These are phyloP conservation scores for Mayamaea pseudoterrestris DNA, from an alignment of 108 stramenopile genomes.

Conservation along the genomic window DNA sequence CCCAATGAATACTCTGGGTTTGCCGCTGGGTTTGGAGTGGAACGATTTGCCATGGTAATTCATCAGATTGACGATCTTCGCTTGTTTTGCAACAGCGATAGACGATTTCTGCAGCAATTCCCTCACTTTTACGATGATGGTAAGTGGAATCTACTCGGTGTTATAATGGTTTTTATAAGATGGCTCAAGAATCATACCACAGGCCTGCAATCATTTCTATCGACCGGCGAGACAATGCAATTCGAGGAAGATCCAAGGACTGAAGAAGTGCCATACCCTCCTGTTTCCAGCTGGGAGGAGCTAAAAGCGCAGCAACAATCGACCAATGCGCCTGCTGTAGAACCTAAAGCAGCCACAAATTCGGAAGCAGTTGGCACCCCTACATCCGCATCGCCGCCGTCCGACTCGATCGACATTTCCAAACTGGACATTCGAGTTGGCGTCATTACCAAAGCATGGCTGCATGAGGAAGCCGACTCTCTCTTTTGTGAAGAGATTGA, in stretches of 20 bases:
- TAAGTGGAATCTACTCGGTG: slow-evolving; percentile 6
- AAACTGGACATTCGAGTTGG: slow-evolving; percentile 77
- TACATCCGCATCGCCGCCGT: neutral
- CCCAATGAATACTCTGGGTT: slow-evolving; percentile 65
- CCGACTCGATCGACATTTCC: slow-evolving; percentile 37
- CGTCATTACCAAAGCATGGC: slow-evolving; percentile 72
- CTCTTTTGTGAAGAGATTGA: slow-evolving; percentile 93
- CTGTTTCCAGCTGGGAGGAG: no score
- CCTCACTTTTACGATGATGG: slow-evolving; percentile 24
- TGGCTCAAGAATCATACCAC: neutral
- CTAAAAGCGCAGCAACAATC: no score
- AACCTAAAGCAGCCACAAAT: no score
- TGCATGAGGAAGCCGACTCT: slow-evolving; percentile 82
- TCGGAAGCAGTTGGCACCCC: no score
- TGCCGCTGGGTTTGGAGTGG: slow-evolving; percentile 94
- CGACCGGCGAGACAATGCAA: neutral
- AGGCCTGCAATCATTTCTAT: neutral
- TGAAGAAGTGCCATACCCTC: no score
- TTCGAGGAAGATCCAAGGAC: no score
- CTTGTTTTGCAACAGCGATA: slow-evolving; percentile 84
- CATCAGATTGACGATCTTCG: slow-evolving; percentile 93
- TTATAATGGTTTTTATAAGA: neutral
- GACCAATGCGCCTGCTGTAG: no score
- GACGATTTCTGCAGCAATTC: slow-evolving; percentile 84
- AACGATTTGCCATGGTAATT: slow-evolving; percentile 94